phyloP scores from a whole-genome alignment of 768 basidiomycete genomes.

The Stropharia rugosoannulata region DNA sequence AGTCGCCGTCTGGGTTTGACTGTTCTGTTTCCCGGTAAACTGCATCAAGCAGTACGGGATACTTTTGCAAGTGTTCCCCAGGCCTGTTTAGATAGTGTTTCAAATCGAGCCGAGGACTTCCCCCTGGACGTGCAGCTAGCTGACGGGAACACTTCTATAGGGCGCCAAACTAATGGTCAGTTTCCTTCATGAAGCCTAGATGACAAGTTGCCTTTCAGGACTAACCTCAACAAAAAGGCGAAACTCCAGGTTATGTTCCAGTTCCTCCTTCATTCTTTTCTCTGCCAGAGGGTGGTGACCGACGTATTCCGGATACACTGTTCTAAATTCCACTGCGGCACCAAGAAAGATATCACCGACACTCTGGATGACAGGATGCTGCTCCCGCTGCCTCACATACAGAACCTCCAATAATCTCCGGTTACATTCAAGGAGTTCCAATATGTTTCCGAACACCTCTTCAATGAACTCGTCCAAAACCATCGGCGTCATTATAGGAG shows the following conservation, averaged over 20 bases:
- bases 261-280: slow-evolving; percentile 82
- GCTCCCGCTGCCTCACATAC: slow-evolving; percentile 83
- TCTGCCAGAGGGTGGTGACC: slow-evolving; percentile 86
- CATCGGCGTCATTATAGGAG: slow-evolving; percentile 46
- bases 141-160: slow-evolving; percentile 44
- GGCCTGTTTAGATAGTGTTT: slow-evolving; percentile 80
- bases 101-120: slow-evolving; percentile 54
- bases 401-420: slow-evolving; percentile 79
- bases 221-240: slow-evolving; percentile 83
- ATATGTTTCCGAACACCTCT: slow-evolving; percentile 85
- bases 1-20: slow-evolving; percentile 83
- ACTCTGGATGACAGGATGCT: slow-evolving; percentile 75
- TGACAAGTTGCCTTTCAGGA: not conserved
- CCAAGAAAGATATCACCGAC: slow-evolving; percentile 90
- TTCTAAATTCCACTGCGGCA: slow-evolving; percentile 83
- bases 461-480: slow-evolving; percentile 81
- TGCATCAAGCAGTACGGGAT: slow-evolving; percentile 83
- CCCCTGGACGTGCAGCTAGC: slow-evolving; percentile 37
- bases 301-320: slow-evolving; percentile 83
- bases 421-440: slow-evolving; percentile 81
- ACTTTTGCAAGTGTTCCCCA: slow-evolving; percentile 83
- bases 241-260: slow-evolving; percentile 80
- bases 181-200: not conserved
- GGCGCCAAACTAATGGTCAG: not conserved
- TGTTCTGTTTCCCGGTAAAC: slow-evolving; percentile 79